These are phyloP conservation scores for Neurospora sp. DNA, from an alignment of 495 filamentous ascomycete genomes.

Conservation along the genomic window DNA sequence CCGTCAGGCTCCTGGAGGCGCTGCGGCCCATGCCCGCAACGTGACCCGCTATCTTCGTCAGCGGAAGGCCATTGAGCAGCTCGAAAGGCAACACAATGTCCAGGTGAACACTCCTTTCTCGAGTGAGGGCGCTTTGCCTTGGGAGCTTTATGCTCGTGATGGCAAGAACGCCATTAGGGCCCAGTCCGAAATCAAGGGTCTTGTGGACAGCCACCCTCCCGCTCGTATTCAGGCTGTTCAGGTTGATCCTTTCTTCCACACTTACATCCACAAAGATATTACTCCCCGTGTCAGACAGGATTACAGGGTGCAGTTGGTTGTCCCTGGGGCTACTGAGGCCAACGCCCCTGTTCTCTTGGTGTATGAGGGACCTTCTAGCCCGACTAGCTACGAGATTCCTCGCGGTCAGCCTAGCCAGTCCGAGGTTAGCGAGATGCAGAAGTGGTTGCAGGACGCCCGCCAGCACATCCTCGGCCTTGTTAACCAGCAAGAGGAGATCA, in stretches of 20 bases:
- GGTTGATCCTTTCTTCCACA: conserved; percentile 82
- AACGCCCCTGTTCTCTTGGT: conserved; percentile 66
- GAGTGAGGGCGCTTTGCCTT: conserved; percentile 52
- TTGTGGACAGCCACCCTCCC: conserved; percentile 73
- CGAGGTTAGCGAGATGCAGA: conserved; percentile 32
- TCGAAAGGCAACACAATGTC: conserved; percentile 68
- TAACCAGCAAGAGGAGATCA: conserved; percentile 59
- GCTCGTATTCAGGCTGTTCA: conserved; percentile 55
- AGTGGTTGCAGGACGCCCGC: conserved; percentile 60
- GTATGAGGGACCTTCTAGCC: conserved; percentile 59
- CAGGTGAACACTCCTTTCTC: conserved; percentile 67
- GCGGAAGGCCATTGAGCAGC: conserved; percentile 60
- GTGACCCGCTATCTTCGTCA: conserved; percentile 75
- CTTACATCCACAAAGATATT: conserved; percentile 56
- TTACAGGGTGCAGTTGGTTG: conserved; percentile 68
- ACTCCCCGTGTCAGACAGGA: conserved; percentile 54
- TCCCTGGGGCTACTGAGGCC: conserved; percentile 53
- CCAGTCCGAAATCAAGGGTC: conserved; percentile 66
- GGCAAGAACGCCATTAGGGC: conserved; percentile 75
- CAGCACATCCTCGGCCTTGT: conserved; percentile 60
- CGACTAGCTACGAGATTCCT: conserved; percentile 57
- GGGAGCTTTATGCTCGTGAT: conserved; percentile 78
- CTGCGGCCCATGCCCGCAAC: conserved; percentile 68
- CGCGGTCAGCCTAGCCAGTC: conserved; percentile 34
- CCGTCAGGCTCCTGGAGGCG: conserved; percentile 57